Base-by-base conservation (phyloP, 257 asterid genomes). In the Solanum arcanum region DNA sequence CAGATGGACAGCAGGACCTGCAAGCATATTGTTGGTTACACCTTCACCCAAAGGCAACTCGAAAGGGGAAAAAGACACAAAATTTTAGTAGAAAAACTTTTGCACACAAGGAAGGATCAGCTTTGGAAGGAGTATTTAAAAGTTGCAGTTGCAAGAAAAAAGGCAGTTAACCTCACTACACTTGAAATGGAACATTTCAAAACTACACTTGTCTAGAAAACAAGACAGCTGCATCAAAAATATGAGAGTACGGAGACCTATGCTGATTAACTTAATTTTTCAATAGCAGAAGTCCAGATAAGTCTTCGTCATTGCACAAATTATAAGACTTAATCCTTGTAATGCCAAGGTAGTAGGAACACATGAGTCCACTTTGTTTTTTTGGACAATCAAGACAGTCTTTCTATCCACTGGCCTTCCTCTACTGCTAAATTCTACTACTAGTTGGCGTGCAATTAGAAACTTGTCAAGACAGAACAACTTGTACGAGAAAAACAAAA, bases 1-100 rank as follows among this genome's bases (percentile, higher is more conserved):
- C 98, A 95, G 86, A 95, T 95, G 3, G 98, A 95, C 80, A 95
- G 90, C 83, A 95, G 90, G 64, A 95, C 98, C 98, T 95, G 90
- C 8, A 49, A 80, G 20, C 46, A 49, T 49, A 80, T 29, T 12
- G n/a, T 20, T 81, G 69, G 69, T 81, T 31, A 80, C 18, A 16
- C 69, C 44, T 46, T 20, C 68, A 80, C 18, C 12, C 69, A 31
- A 49, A 29, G 42, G 84, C 14, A 47, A 18, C 69, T 80, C 7
- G 11, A 80, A 29, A 18, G 4, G 84, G 18, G 39, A 15, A 78
- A 9, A 15, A 29, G 59, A 41, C 72, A 64, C 16, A 37, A 74
- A 39, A 20, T 8, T 37, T 35, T 0, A 46, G 15, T 9, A 31
- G 46, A 72, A 20, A 7, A 56, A 20, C 64, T 7, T 56, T 20